Base-by-base conservation (phyloP, 306 rosid species). In the Alnus glutinosa region DNA sequence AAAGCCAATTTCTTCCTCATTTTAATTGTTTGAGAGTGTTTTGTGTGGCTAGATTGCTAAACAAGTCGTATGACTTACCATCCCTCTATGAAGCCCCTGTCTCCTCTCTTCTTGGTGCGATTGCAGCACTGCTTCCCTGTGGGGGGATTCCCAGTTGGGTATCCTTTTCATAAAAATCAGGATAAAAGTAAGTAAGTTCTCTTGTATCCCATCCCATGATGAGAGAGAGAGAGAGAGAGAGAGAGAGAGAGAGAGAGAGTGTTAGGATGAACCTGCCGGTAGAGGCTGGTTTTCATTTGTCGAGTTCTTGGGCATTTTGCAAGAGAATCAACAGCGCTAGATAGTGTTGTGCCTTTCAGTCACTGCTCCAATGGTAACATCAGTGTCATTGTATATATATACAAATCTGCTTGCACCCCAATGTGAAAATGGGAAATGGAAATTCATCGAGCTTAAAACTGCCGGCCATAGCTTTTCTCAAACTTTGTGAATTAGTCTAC, bases 21-120 rank as follows among this genome's bases (percentile, higher is more conserved):
- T 16, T 67, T 67, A 3, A 30, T 62, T 32, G 13, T 12, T 32
- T 34, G 3, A 14, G 46, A 1, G 0, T 62, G 46, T 32, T 39
- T 39, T 39, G 44, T 8, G 12, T 62, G 46, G 1, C 46, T 42
- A 42, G 46, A 42, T 42, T 42, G 46, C 46, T 42, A 5, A 9
- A 23, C 11, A 28, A 49, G 51, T 34, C 62, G n/a, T 13, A 37
- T 13, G 18, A 55, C 77, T 69, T 76, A 93, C 97, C 97, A 93
- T 84, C 97, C 97, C 79, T 93, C 96, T 47, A 91, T 85, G 88
- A 91, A 93, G 74, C 96, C 86, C 58, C 94, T 85, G 3, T 93
- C 94, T 70, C 96, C 97, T 84, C 81, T 89, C 81, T 78, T 89
- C 87, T 82, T 89, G 0, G 88, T 19, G 13, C 78, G n/a, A 2